Base-by-base conservation (phyloP, 495 filamentous ascomycete genomes). In the Aspergillus bertholletiae region DNA sequence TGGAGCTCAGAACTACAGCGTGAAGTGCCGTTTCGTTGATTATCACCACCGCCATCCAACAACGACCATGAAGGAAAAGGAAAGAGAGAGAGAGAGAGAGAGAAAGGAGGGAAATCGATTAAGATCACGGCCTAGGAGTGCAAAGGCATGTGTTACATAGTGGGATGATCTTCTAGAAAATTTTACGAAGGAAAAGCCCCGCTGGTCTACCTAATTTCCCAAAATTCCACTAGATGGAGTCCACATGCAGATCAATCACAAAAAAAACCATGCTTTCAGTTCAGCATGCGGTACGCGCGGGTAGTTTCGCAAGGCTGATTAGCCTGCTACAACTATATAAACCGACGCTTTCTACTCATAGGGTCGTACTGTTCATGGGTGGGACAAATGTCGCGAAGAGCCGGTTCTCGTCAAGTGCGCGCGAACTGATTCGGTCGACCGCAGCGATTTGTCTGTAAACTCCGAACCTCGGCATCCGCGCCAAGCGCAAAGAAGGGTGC, bases 401-500 rank as follows among this genome's bases (percentile, higher is more conserved):
- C 7, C 13, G 2, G 30, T n/a, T n/a, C 9, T 32, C 2, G 30
- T 32, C 30, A 32, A 32, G 30, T 32, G 30, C 8, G 8, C 27
- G 27, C 27, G 27, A 5, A 28, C 27, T 28, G 34, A 37, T 37
- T 15, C 34, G 13, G 15, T 37, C 12, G 13, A 37, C 34, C 34
- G 17, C 34, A 7, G 30, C 30, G 13, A 11, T 32, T 2, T 11
- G 30, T 32, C 34, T n/a, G 2, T 7, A 7, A 49, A 53, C 53
- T 58, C 55, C 55, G 55, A 58, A 49, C 55, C 55, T 58, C 55
- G 55, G 55, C 50, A 34, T 48, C 46, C 35, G 55, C 37, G 27
- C 51, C 49, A 53, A 46, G 50, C 50, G 50, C 55, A 27, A 27
- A 24, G 12, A 39, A 12, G 51, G 26, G 26, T 44, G 49, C 28